These are phyloP conservation scores for Irpex sp. DNA, from an alignment of 1,284 basidiomycete species.

Conservation along the genomic window DNA sequence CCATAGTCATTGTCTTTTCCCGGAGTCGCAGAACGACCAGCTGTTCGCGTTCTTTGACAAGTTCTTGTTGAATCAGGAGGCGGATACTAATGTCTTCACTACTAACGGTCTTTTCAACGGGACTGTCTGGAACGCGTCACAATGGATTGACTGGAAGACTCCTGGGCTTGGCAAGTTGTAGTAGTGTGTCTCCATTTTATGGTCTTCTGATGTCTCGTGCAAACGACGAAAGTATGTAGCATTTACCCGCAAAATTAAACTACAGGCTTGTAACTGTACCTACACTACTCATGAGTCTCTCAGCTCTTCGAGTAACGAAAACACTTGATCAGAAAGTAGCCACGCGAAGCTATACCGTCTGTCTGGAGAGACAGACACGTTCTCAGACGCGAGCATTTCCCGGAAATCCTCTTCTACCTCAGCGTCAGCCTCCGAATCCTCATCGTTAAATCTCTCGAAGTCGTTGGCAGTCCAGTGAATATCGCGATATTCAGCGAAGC, in stretches of 20 bases:
- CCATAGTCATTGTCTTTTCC: constrained; percentile 52
- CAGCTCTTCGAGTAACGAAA: neutral
- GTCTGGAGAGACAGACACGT: neutral
- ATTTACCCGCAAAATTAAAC: too few relatives aligned
- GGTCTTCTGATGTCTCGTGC: too few relatives aligned
- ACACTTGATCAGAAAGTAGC: constrained; percentile 1
- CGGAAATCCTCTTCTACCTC: neutral
- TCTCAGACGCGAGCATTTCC: neutral
- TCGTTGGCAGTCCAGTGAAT: constrained; percentile 4
- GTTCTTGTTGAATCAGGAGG: constrained; percentile 43
- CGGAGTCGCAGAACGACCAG: constrained; percentile 35
- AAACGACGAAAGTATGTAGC: too few relatives aligned
- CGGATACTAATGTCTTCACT: constrained; percentile 41
- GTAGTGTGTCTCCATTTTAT: neutral
- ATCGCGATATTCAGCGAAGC: neutral
- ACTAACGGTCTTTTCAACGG: constrained; percentile 42
- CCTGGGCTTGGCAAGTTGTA: constrained; percentile 24
- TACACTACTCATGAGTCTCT: neutral
- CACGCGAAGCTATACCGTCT: constrained; percentile 1
- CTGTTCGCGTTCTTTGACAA: constrained; percentile 51
- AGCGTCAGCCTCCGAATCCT: neutral
- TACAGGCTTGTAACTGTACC: too few relatives aligned
- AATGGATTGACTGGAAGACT: constrained; percentile 48
- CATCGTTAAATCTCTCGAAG: neutral
- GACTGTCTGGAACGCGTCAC: constrained; percentile 33